phyloP scores from a whole-genome alignment of 805 yeast genomes.

The Starmerella bombicola region DNA sequence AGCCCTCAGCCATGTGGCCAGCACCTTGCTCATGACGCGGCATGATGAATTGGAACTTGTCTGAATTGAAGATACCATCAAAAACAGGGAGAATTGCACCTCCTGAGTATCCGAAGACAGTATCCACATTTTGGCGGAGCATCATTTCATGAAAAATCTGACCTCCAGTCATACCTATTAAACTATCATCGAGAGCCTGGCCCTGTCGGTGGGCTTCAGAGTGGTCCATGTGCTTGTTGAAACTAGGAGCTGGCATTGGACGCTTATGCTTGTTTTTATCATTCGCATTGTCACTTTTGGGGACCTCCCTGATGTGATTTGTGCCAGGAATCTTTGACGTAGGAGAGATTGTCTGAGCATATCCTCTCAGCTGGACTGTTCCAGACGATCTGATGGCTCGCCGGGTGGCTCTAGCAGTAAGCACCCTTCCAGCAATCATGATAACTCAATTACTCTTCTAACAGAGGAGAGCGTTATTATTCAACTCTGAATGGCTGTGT shows the following conservation, averaged over 20 bases:
- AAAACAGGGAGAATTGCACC: conserved; percentile 97
- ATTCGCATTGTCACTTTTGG: conserved; percentile 9
- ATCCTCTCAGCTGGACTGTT: background rate
- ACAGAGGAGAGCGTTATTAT: too few relatives aligned
- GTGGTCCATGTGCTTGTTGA: conserved; percentile 22
- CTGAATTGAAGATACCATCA: conserved; percentile 90
- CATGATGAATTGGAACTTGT: conserved; percentile 74
- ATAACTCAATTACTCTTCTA: too few relatives aligned
- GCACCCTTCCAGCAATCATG: background rate
- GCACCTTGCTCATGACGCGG: conserved; percentile 99
- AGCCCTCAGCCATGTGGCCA: conserved; percentile 99
- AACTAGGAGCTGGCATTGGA: conserved; percentile 31
- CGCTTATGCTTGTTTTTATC: conserved; percentile 16
- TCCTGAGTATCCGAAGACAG: conserved; percentile 95
- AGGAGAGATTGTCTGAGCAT: conserved; percentile 18
- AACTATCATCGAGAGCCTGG: conserved; percentile 42
- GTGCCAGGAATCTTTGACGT: conserved; percentile 12
- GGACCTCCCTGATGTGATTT: conserved; percentile 11
- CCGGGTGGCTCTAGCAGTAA: background rate
- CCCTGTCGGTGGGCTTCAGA: conserved; percentile 1
- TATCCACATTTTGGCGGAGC: conserved; percentile 89
- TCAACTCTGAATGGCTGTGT: too few relatives aligned
- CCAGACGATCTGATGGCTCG: background rate
- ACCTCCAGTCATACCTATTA: conserved; percentile 96
- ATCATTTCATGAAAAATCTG: conserved; percentile 98